Evolutionary conservation across 352 stramenopile genomes (phyloP).

Genomic region (Globisporangium alternatum): DNA sequence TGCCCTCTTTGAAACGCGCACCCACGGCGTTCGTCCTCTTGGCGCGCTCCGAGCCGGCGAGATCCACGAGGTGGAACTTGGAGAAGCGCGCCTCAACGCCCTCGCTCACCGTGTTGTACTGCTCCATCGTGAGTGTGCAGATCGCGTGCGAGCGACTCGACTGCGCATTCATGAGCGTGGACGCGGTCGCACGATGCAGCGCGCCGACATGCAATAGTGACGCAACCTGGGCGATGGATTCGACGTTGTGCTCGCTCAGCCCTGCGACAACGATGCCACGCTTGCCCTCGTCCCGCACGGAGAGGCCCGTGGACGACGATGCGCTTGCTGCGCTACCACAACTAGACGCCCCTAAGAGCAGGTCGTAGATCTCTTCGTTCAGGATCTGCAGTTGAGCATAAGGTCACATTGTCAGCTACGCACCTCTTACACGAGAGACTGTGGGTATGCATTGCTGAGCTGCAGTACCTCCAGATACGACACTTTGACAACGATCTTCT

Average conservation of each 20-base stretch:
- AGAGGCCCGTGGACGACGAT: conserved; percentile 34
- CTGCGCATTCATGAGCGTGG: conserved; percentile 70
- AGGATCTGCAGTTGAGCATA: conserved; percentile 81
- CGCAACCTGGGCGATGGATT: conserved; percentile 39
- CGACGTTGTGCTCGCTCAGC: conserved; percentile 75
- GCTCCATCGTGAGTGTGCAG: conserved; percentile 86
- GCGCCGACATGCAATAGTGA: conserved; percentile 47
- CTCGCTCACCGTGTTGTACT: conserved; percentile 27
- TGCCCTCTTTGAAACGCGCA: conserved; percentile 88
- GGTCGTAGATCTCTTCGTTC: conserved; percentile 96
- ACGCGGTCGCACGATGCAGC: conserved; percentile 51
- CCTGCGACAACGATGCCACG: conserved; percentile 88
- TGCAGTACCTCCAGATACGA: conserved; percentile 68
- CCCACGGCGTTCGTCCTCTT: conserved; percentile 88
- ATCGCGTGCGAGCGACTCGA: conserved; percentile 89
- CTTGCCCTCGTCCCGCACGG: conserved; percentile 87
- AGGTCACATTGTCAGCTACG: not conserved
- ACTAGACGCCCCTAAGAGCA: conserved; percentile 52
- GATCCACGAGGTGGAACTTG: conserved; percentile 95
- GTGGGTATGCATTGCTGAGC: not conserved
- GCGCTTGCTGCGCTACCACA: not conserved
- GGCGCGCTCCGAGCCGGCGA: conserved; percentile 93
- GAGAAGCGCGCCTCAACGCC: conserved; percentile 46
- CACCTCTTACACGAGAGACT: not conserved
- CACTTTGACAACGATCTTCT: conserved; percentile 51